Evolutionary conservation across 805 yeast species (phyloP).

Genomic region (Wickerhamomyces alni): DNA sequence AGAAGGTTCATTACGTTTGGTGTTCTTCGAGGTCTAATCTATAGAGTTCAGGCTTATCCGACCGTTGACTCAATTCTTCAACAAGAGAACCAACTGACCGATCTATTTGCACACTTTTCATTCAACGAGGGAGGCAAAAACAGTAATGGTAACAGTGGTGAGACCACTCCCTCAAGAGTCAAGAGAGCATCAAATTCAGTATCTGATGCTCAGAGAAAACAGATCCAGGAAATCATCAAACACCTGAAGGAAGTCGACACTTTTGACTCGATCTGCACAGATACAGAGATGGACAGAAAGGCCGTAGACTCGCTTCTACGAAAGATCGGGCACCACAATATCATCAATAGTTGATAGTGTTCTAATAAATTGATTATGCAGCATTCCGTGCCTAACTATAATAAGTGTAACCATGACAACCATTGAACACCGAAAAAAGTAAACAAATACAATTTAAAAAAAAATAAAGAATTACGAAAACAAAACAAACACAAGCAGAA

Average conservation of each 20-base stretch:
- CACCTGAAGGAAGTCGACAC: constrained; percentile 46
- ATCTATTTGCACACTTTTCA: constrained; percentile 5
- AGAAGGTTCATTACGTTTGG: constrained; percentile 87
- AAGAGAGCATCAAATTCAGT: constrained; percentile 4
- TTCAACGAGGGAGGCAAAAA: neutral
- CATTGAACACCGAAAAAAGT: neutral
- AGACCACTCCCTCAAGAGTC: neutral
- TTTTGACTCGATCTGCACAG: constrained; percentile 67
- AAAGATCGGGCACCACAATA: constrained; percentile 43
- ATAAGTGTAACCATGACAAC: too few relatives aligned
- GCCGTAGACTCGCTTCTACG: constrained; percentile 48
- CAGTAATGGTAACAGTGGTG: too few relatives aligned
- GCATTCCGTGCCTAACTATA: too few relatives aligned
- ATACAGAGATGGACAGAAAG: constrained; percentile 46
- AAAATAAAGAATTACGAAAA: neutral
- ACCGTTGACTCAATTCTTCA: constrained; percentile 15
- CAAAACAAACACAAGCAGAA: constrained; percentile 1
- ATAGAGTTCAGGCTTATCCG: constrained; percentile 76
- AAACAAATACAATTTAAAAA: neutral
- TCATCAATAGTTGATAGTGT: constrained; percentile 30
- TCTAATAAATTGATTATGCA: too few relatives aligned
- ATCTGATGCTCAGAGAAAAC: constrained; percentile 13
- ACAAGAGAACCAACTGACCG: constrained; percentile 11
- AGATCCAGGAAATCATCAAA: constrained; percentile 20
- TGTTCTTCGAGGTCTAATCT: constrained; percentile 70